Base-by-base conservation (phyloP, 495 filamentous ascomycete species). In the Trichoderma gamsii region DNA sequence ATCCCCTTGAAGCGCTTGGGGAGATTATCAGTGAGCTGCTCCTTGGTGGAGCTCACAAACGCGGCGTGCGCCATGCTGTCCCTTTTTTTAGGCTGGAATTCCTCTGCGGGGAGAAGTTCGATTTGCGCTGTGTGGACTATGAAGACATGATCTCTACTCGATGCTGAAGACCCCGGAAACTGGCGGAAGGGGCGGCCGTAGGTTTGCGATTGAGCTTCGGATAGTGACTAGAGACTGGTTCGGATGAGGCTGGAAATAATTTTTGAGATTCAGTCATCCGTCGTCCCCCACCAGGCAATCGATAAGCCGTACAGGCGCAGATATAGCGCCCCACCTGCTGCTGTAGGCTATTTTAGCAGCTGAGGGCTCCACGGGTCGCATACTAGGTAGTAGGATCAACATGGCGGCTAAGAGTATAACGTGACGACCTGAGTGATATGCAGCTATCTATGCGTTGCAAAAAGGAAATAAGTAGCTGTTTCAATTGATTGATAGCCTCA, bases 1-100 rank as follows among this genome's bases (percentile, higher is more conserved):
- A 99, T 82, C 74, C 93, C 88, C 73, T 90, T 92, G 79, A 99
- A 96, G 69, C 92, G 85, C 84, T 96, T 96, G 7, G 93, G 93
- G 9, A 90, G 79, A 70, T 87, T 85, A 78, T 97, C 92, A 56
- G 92, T 87, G 74, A 98, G 88, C 83, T 97, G 92, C 81, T 90
- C 87, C 82, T 97, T 97, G 76, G 56, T 61, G 25, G 56, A 61
- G 56, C 56, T 32, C 56, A 61, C 56, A 32, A 61, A 61, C 56
- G 56, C 56, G 56, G 56, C 56, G 56, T 61, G 56, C 56, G 56
- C 56, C 56, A 61, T 61, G n/a, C 11, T 61, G 56, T 32, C 56
- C 27, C 56, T 25, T 61, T 25, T 25, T 61, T 61, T 16, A 32
- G 11, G 27, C n/a, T 32, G 12, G 56, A 25, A 61, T 61, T 61